phyloP scores from a whole-genome alignment of 768 basidiomycete genomes.

The Mycena venus region DNA sequence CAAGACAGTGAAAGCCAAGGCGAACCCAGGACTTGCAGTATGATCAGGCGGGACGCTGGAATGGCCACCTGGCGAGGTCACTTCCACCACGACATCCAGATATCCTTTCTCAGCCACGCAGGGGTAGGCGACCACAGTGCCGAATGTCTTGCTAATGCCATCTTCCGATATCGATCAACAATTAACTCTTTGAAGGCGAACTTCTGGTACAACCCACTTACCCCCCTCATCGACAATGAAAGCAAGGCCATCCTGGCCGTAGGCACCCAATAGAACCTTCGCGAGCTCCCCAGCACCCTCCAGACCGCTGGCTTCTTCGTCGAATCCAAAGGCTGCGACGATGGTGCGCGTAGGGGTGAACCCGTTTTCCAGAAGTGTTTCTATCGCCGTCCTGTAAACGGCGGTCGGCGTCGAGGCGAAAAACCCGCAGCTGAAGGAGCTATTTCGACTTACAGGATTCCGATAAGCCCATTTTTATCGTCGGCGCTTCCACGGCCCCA shows the following conservation, averaged over 20 bases:
- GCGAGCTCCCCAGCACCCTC: constrained; percentile 58
- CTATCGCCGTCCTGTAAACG: constrained; percentile 27
- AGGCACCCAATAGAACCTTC: constrained; percentile 56
- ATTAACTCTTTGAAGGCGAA: too few species aligned
- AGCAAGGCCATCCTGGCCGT: constrained; percentile 68
- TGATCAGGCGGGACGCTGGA: constrained; percentile 74
- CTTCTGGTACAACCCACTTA: background rate
- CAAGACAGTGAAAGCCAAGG: background rate
- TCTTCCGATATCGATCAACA: constrained; percentile 4
- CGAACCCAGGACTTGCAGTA: constrained; percentile 57
- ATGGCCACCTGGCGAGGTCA: constrained; percentile 71
- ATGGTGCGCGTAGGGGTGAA: constrained; percentile 39
- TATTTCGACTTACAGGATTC: constrained; percentile 41
- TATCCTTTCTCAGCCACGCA: constrained; percentile 68
- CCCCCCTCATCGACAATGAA: constrained; percentile 77
- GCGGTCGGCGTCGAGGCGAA: constrained; percentile 49
- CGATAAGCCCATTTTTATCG: constrained; percentile 55
- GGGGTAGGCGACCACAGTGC: constrained; percentile 56
- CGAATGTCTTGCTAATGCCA: constrained; percentile 41
- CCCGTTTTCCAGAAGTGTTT: constrained; percentile 26
- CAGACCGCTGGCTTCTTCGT: constrained; percentile 62
- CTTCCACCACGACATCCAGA: constrained; percentile 53
- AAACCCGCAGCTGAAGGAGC: constrained; percentile 50
- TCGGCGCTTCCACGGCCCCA: constrained; percentile 67
- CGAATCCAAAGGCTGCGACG: constrained; percentile 55